These are phyloP conservation scores for Wickerhamomyces chambardii DNA, from an alignment of 805 yeast species.

Conservation along the genomic window DNA sequence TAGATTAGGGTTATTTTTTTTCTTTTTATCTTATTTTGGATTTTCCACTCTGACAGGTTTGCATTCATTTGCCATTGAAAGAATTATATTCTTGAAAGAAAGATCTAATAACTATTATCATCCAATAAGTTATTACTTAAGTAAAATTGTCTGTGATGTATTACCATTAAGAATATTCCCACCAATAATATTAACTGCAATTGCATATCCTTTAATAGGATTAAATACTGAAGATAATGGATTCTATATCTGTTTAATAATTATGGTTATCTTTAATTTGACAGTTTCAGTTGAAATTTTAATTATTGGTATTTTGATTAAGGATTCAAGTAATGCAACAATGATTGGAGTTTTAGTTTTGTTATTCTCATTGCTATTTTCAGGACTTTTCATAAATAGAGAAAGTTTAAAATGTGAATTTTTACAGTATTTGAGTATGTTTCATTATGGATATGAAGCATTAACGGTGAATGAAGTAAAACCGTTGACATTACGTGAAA, in stretches of 20 bases:
- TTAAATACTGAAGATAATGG: conserved; percentile 70
- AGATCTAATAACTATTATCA: conserved; percentile 91
- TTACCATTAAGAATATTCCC: conserved; percentile 92
- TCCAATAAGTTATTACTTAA: conserved; percentile 75
- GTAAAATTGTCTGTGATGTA: conserved; percentile 85
- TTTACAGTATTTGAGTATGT: conserved; percentile 79
- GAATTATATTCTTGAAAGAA: conserved; percentile 86
- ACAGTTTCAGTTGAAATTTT: conserved; percentile 81
- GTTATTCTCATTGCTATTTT: conserved; percentile 80
- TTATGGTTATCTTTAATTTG: conserved; percentile 75
- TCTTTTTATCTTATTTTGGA: conserved; percentile 85
- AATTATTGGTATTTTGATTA: conserved; percentile 78
- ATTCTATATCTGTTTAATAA: conserved; percentile 57
- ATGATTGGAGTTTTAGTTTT: conserved; percentile 78
- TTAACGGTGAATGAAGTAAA: conserved; percentile 88
- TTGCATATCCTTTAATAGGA: conserved; percentile 87
- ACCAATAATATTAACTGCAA: conserved; percentile 70
- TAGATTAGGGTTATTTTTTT: conserved; percentile 88
- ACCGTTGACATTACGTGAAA: conserved; percentile 74
- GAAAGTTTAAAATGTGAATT: conserved; percentile 54
- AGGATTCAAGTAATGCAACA: conserved; percentile 90
- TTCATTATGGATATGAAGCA: conserved; percentile 95
- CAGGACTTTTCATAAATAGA: conserved; percentile 88
- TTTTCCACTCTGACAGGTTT: conserved; percentile 89
- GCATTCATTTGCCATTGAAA: conserved; percentile 80